Percentiles rank a stretch among this genome's conserved stretches.
Evolutionary conservation across 1,139 yeast genomes (phyloP).

Genomic region (Kurtzmaniella quercitrusa): DNA sequence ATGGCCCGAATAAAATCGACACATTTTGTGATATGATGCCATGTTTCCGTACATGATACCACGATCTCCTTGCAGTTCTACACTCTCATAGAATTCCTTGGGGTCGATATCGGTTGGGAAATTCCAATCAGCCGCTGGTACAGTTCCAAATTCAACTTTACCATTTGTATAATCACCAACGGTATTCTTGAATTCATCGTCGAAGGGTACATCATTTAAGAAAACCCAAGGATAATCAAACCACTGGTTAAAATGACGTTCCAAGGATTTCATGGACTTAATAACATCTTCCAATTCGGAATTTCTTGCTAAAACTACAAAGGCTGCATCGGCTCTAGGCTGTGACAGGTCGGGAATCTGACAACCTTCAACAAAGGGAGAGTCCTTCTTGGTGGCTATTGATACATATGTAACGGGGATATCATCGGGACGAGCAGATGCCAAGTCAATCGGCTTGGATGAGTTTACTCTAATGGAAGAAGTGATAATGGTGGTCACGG

Average conservation of each 20-base stretch:
- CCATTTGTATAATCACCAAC: constrained; percentile 51
- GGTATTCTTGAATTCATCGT: constrained; percentile 51
- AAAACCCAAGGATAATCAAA: constrained; percentile 87
- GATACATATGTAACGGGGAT: constrained; percentile 24
- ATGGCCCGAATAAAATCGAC: constrained; percentile 53
- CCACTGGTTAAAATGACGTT: constrained; percentile 87
- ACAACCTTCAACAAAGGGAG: constrained; percentile 54
- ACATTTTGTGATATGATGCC: constrained; percentile 77
- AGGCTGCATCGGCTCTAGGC: constrained; percentile 65
- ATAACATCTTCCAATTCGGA: constrained; percentile 67
- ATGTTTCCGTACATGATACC: constrained; percentile 77
- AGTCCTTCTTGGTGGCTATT: constrained; percentile 28
- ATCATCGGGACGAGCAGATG: constrained; percentile 9
- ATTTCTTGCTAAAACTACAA: constrained; percentile 80
- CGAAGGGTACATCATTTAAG: constrained; percentile 72
- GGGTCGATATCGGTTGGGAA: constrained; percentile 28
- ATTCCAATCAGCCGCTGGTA: constrained; percentile 67
- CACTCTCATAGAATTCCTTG: constrained; percentile 45
- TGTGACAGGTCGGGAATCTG: constrained; percentile 28
- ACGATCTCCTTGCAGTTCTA: constrained; percentile 73
- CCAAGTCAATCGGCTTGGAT: constrained; percentile 5
- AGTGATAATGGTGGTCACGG: constrained; percentile 1
- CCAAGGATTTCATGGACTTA: constrained; percentile 65
- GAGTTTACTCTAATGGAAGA: neutral
- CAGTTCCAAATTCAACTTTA: constrained; percentile 62